Evolutionary conservation across 2,329 filamentous ascomycete species (phyloP).

Genomic region (Aspergillus vadensis): DNA sequence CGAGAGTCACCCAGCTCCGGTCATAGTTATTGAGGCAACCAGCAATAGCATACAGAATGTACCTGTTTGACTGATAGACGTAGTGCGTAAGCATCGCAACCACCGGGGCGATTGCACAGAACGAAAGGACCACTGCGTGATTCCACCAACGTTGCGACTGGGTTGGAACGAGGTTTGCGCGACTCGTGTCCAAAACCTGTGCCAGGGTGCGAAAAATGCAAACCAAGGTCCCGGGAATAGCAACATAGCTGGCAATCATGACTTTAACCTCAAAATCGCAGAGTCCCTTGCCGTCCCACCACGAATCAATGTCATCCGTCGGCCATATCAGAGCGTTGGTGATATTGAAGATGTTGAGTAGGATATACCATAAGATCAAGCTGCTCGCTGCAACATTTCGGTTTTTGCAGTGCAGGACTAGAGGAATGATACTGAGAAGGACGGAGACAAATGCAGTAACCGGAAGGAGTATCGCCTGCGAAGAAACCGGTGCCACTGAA

Average conservation of each 20-base stretch:
- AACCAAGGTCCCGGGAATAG: slow-evolving; percentile 54
- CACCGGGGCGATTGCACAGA: slow-evolving; percentile 59
- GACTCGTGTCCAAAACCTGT: slow-evolving; percentile 61
- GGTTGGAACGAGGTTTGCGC: slow-evolving; percentile 54
- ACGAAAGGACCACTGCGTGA: slow-evolving; percentile 53
- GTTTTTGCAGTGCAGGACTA: slow-evolving; percentile 62
- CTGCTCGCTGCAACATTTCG: slow-evolving; percentile 62
- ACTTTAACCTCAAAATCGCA: slow-evolving; percentile 68
- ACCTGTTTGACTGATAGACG: slow-evolving; percentile 61
- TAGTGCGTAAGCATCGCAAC: slow-evolving; percentile 60
- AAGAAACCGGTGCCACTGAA: slow-evolving; percentile 19
- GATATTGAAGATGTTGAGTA: slow-evolving; percentile 61
- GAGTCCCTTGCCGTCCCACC: slow-evolving; percentile 61
- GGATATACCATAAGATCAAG: slow-evolving; percentile 58
- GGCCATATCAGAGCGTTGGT: slow-evolving; percentile 68
- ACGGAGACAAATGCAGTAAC: slow-evolving; percentile 53
- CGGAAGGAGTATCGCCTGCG: slow-evolving; percentile 48
- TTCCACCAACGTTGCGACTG: slow-evolving; percentile 51
- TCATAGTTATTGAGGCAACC: slow-evolving; percentile 61
- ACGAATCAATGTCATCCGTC: slow-evolving; percentile 55
- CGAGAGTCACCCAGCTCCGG: slow-evolving; percentile 59
- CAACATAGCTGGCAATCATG: slow-evolving; percentile 55
- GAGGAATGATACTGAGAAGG: slow-evolving; percentile 57
- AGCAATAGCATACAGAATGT: slow-evolving; percentile 58
- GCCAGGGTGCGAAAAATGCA: slow-evolving; percentile 65